phyloP scores from a whole-genome alignment of 2,329 filamentous ascomycete species.

The Fusarium sororula region DNA sequence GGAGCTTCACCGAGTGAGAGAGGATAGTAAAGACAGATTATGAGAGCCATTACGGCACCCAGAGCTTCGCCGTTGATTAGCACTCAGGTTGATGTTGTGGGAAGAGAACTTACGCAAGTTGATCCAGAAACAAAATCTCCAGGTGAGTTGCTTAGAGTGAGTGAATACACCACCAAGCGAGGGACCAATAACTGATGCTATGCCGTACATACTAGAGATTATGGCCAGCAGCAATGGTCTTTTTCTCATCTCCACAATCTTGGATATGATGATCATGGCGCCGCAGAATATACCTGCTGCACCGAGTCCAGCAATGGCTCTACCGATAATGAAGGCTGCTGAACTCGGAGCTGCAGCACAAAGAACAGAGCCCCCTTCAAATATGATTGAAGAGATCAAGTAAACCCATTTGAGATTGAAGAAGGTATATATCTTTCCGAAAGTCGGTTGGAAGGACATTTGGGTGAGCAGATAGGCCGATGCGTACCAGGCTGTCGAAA shows the following conservation, averaged over 20 bases:
- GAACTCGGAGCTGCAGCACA: slow-evolving; percentile 45
- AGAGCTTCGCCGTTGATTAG: neutral
- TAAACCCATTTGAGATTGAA: slow-evolving; percentile 47
- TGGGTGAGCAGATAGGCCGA: slow-evolving; percentile 41
- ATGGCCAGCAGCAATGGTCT: slow-evolving; percentile 24
- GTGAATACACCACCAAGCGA: slow-evolving; percentile 35
- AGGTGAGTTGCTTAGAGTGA: slow-evolving; percentile 28
- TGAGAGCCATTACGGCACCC: slow-evolving; percentile 11
- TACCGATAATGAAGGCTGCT: slow-evolving; percentile 49
- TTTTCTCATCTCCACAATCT: slow-evolving; percentile 26
- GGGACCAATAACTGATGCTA: slow-evolving; percentile 30
- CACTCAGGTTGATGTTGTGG: too few species aligned
- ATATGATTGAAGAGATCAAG: slow-evolving; percentile 28
- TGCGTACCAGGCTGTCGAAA: slow-evolving; percentile 45
- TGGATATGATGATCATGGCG: slow-evolving; percentile 16
- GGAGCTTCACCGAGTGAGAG: slow-evolving; percentile 11
- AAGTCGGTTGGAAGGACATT: slow-evolving; percentile 41
- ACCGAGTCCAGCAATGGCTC: slow-evolving; percentile 50
- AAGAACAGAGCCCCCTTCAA: slow-evolving; percentile 42
- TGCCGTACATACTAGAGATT: slow-evolving; percentile 35
- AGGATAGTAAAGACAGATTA: slow-evolving; percentile 19
- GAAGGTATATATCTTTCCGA: slow-evolving; percentile 46
- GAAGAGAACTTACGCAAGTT: slow-evolving; percentile 21
- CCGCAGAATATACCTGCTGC: slow-evolving; percentile 30
- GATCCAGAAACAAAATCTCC: slow-evolving; percentile 40